phyloP scores from a whole-genome alignment of 2,329 filamentous ascomycete genomes.

The Penicillium corylophilum region DNA sequence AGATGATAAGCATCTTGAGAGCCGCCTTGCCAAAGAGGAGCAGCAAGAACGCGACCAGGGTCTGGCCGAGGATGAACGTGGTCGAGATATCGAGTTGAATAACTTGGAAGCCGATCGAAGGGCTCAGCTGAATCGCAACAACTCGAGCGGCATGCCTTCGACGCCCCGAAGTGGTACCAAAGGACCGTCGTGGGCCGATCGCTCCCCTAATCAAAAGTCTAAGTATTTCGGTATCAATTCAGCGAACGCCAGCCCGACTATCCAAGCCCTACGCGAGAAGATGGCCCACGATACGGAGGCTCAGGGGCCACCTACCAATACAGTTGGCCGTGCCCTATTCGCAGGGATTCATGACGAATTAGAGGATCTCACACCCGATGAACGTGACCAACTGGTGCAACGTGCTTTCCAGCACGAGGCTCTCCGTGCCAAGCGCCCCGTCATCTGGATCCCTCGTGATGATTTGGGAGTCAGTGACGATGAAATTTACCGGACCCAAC shows the following conservation, averaged over 20 bases:
- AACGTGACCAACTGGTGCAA: slow-evolving; percentile 79
- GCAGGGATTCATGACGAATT: slow-evolving; percentile 88
- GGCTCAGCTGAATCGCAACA: slow-evolving; percentile 13
- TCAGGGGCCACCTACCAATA: slow-evolving; percentile 56
- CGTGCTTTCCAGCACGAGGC: slow-evolving; percentile 91
- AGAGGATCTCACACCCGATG: slow-evolving; percentile 86
- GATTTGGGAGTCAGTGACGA: slow-evolving; percentile 88
- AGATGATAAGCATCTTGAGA: slow-evolving; percentile 45
- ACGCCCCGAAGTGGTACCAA: slow-evolving; percentile 28
- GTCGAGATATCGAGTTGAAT: slow-evolving; percentile 52
- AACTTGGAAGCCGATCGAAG: slow-evolving; percentile 32
- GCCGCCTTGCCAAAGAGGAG: slow-evolving; percentile 48
- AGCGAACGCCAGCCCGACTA: slow-evolving; percentile 31
- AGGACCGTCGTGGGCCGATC: slow-evolving; percentile 46
- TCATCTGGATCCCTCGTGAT: slow-evolving; percentile 91
- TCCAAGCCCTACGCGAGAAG: slow-evolving; percentile 37
- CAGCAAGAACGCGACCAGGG: slow-evolving; percentile 39
- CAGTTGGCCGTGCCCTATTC: slow-evolving; percentile 77
- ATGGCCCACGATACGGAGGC: slow-evolving; percentile 63
- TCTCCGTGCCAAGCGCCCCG: slow-evolving; percentile 77
- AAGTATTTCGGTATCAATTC: slow-evolving; percentile 41
- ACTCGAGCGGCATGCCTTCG: slow-evolving; percentile 11
- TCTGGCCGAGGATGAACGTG: slow-evolving; percentile 41
- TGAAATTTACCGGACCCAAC: slow-evolving; percentile 75
- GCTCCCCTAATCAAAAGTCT: slow-evolving; percentile 40